These are phyloP conservation scores for Cyclotella sp. DNA, from an alignment of 108 stramenopile species.

Conservation along the genomic window DNA sequence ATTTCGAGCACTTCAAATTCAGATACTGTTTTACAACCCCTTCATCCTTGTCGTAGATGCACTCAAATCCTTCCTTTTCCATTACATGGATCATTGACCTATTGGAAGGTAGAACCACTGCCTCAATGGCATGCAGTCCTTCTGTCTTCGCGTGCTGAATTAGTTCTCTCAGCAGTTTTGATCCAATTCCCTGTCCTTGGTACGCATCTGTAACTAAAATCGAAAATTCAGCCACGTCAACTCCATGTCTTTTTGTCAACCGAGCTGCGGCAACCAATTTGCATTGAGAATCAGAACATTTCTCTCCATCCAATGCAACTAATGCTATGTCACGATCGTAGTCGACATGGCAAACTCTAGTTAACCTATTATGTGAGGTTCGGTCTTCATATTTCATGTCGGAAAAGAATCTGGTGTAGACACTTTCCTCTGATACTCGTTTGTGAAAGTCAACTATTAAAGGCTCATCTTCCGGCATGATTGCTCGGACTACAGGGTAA, in stretches of 20 bases:
- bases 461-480: slow-evolving; percentile 48
- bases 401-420: slow-evolving; percentile 34
- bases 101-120: slow-evolving; percentile 34
- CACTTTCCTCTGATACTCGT: slow-evolving; percentile 33
- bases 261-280: slow-evolving; percentile 42
- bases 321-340: slow-evolving; percentile 48
- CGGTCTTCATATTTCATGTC: slow-evolving; percentile 36
- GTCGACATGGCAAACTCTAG: slow-evolving; percentile 43
- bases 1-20: slow-evolving; percentile 13
- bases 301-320: slow-evolving; percentile 38
- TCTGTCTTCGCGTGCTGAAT: slow-evolving; percentile 23
- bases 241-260: slow-evolving; percentile 38
- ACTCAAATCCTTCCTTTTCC: slow-evolving; percentile 35
- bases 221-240: slow-evolving; percentile 34
- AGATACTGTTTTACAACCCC: slow-evolving; percentile 29
- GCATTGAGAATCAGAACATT: slow-evolving; percentile 11
- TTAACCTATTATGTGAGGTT: slow-evolving; percentile 31
- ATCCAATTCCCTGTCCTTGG: slow-evolving; percentile 37
- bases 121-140: slow-evolving; percentile 33
- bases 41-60: slow-evolving; percentile 31
- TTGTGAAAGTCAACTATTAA: slow-evolving; percentile 44
- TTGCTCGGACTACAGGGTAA: slow-evolving; percentile 22
- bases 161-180: slow-evolving; percentile 22
- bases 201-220: slow-evolving; percentile 37
- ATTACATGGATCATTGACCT: slow-evolving; percentile 45